phyloP scores from a whole-genome alignment of 1,284 basidiomycete species.

The Irpex sp. region DNA sequence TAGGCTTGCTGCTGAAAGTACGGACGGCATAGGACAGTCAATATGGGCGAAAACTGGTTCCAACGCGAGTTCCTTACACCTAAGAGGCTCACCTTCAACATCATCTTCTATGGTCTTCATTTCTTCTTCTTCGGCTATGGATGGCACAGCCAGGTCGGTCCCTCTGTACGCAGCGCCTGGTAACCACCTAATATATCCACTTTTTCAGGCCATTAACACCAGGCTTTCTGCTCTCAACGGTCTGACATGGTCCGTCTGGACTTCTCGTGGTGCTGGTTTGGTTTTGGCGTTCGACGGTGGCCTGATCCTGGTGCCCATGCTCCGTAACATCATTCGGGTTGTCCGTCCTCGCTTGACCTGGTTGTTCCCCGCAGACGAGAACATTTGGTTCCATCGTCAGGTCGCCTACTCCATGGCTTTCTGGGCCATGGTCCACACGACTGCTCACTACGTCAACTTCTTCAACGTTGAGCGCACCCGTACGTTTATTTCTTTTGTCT shows the following conservation, averaged over 20 bases:
- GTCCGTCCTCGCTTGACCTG: constrained; percentile 74
- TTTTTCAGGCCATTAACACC: constrained; percentile 52
- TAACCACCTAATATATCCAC: not conserved
- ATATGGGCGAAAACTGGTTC: constrained; percentile 68
- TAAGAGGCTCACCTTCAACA: constrained; percentile 66
- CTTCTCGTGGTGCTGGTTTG: constrained; percentile 82
- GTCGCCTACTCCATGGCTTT: constrained; percentile 89
- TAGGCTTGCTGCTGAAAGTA: constrained; percentile 12
- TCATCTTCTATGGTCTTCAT: constrained; percentile 75
- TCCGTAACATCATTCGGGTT: constrained; percentile 79
- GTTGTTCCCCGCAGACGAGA: constrained; percentile 86
- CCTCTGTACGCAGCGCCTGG: not conserved
- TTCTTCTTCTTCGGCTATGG: constrained; percentile 71
- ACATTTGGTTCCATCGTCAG: constrained; percentile 90
- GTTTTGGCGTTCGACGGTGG: constrained; percentile 81
- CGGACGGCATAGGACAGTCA: constrained; percentile 15
- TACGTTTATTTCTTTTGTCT: constrained; percentile 34
- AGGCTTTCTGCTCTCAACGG: constrained; percentile 71
- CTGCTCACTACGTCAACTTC: constrained; percentile 89
- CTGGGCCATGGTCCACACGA: constrained; percentile 84
- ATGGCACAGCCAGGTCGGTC: constrained; percentile 71
- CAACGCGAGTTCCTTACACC: constrained; percentile 62
- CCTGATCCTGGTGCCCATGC: constrained; percentile 80
- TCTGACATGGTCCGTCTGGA: constrained; percentile 81
- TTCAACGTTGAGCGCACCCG: constrained; percentile 81